Percentiles rank a stretch among this genome's conserved stretches.
phyloP scores from a whole-genome alignment of 75 land plant species.

The Pinus tabuliformis region DNA sequence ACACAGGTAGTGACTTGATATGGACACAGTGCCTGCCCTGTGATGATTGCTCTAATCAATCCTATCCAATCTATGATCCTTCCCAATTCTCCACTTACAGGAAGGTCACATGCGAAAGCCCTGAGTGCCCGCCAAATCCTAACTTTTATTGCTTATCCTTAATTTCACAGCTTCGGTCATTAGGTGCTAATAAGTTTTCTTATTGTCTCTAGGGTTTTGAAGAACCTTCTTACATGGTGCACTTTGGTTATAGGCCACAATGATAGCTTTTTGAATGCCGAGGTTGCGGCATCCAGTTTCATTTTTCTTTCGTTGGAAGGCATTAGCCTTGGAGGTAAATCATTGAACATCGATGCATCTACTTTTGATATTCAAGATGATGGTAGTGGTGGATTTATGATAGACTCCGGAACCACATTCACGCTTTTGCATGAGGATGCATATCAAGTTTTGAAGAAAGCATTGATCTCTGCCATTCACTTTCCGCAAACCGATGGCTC shows the following conservation, averaged over 20 bases:
- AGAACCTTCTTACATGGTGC: background rate
- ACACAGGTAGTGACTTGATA: background rate
- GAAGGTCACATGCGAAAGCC: background rate
- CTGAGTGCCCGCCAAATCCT: background rate
- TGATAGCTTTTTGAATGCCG: background rate
- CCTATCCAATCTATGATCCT: background rate
- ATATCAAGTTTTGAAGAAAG: background rate
- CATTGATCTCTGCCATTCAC: background rate
- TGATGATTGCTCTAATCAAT: background rate
- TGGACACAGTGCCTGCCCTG: background rate
- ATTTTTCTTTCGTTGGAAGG: constrained; percentile 7
- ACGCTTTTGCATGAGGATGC: constrained; percentile 7
- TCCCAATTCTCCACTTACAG: background rate
- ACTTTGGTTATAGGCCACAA: background rate
- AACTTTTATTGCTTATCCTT: background rate
- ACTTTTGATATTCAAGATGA: constrained; percentile 15
- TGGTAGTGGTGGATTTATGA: constrained; percentile 16
- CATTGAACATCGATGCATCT: constrained; percentile 5
- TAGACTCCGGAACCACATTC: constrained; percentile 20
- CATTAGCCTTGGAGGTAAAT: constrained; percentile 3
- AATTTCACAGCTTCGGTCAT: background rate
- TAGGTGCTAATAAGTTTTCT: constrained; percentile 1
- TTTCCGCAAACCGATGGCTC: constrained; percentile 12
- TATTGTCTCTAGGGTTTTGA: background rate
- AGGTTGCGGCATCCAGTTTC: background rate